A percentile compares a stretch with the other conserved stretches of the same genome.
Conservation (phyloP, 2,329 filamentous ascomycete species). For the Whalleya microplaca region DNA sequence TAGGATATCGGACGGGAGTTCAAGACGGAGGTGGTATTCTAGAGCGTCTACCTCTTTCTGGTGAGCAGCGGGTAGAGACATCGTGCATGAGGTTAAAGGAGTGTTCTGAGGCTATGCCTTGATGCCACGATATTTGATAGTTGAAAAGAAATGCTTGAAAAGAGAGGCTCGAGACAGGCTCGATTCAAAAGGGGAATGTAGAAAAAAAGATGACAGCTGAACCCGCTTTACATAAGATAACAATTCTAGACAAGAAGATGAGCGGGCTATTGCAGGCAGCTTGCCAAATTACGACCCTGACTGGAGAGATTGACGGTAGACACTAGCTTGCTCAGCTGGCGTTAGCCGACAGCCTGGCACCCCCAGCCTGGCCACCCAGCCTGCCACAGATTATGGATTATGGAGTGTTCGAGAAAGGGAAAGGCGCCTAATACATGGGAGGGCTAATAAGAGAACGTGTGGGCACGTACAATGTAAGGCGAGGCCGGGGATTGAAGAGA, state of each 20-base stretch:
- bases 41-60: slow-evolving; percentile 66
- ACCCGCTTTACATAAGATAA: slow-evolving; percentile 19
- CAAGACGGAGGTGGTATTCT: slow-evolving; percentile 61
- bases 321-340: slow-evolving; percentile 30
- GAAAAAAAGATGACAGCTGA: slow-evolving; percentile 8
- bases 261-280: slow-evolving; percentile 11
- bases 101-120: slow-evolving; percentile 7
- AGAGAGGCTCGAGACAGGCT: background rate
- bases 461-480: slow-evolving; percentile 19
- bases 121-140: slow-evolving; percentile 5
- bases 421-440: too few relatives aligned
- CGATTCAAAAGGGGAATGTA: slow-evolving; percentile 1
- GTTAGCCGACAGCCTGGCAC: slow-evolving; percentile 26
- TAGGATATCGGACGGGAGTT: slow-evolving; percentile 65
- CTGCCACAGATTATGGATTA: slow-evolving; percentile 8
- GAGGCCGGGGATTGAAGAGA: slow-evolving; percentile 21
- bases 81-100: slow-evolving; percentile 27
- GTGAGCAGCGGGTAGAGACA: slow-evolving; percentile 59
- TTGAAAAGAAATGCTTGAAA: background rate
- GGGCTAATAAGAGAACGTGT: slow-evolving; percentile 16
- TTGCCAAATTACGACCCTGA: slow-evolving; percentile 20
- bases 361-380: too few relatives aligned
- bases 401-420: slow-evolving; percentile 10
- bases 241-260: slow-evolving; percentile 14
- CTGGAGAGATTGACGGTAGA: slow-evolving; percentile 17